Conservation (phyloP, 495 filamentous ascomycete genomes). For the Platismatia glauca region DNA sequence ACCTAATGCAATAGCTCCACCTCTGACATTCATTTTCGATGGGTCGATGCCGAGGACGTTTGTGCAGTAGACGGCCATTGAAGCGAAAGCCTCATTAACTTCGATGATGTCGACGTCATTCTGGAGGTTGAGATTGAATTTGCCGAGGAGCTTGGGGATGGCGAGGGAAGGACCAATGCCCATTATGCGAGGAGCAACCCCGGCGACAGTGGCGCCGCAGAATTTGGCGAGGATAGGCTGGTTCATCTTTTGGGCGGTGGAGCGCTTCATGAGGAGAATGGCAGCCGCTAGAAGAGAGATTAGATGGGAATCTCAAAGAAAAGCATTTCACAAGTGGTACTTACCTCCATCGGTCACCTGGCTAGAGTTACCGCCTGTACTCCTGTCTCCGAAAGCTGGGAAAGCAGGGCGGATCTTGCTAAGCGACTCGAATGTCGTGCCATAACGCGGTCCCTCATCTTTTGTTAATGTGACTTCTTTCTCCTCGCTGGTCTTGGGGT, state of each 20-base stretch:
- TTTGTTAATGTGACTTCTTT: slow-evolving; percentile 66
- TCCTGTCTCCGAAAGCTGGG: slow-evolving; percentile 75
- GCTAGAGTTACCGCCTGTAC: slow-evolving; percentile 89
- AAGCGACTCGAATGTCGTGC: slow-evolving; percentile 76
- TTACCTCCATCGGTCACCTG: slow-evolving; percentile 86
- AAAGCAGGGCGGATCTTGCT: slow-evolving; percentile 87
- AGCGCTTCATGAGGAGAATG: slow-evolving; percentile 87
- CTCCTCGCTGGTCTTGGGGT: slow-evolving; percentile 67
- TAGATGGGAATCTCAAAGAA: not conserved
- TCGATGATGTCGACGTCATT: slow-evolving; percentile 80
- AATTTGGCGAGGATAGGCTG: slow-evolving; percentile 94
- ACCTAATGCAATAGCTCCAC: slow-evolving; percentile 71
- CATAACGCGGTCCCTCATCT: slow-evolving; percentile 83
- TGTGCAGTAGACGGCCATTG: slow-evolving; percentile 91
- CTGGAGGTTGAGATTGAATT: slow-evolving; percentile 67
- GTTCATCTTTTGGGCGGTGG: slow-evolving; percentile 73
- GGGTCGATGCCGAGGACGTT: slow-evolving; percentile 67
- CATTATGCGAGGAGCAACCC: slow-evolving; percentile 89
- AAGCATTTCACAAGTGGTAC: slow-evolving; percentile 12
- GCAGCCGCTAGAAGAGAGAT: slow-evolving; percentile 53
- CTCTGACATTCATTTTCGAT: slow-evolving; percentile 81
- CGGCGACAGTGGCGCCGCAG: slow-evolving; percentile 82
- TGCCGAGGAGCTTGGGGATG: slow-evolving; percentile 83
- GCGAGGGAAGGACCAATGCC: slow-evolving; percentile 90
- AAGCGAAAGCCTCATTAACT: slow-evolving; percentile 96